Evolutionary conservation across 768 basidiomycete genomes (phyloP), one percentile per base, ranked within the genome.

Genomic region (Lanmaoa rubissima): DNA sequence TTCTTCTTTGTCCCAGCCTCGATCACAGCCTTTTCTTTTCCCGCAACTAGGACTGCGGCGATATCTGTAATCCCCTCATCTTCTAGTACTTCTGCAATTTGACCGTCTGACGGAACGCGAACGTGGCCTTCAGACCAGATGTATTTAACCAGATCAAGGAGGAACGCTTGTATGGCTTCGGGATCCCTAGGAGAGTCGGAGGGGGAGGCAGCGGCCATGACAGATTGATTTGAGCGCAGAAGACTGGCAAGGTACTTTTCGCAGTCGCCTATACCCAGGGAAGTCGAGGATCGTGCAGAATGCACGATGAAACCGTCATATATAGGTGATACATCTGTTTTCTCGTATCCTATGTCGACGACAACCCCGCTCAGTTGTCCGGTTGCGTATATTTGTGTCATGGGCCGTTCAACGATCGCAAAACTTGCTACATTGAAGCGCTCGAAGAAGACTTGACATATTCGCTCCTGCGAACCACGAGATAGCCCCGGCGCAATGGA

Each of bases 41-140:
- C 94, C 9, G 92, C 90, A 34, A 93, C 90, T 43, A 96, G 78
- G 45, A 91, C 85, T 9, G 94, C 92, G 7, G 94, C 94, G 55
- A 95, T 92, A 68, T 96, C 91, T 17, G 90, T 91, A 26, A 92
- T 76, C 4, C 91, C 94, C 59, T 94, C 93, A 54, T 93, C 92
- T 58, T 92, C 92, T 16, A 75, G 76, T 36, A 74, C 50, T 59
- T 75, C 75, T 8, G 80, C 82, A 3, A 83, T 85, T 69, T 90
- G 88, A 38, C 89, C 89, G 51, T 85, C 83, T 19, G 88, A 85
- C 7, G 88, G 86, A 9, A 90, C 84, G 50, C 86, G 88, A 57
- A 90, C 76, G 31, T 87, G 78, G 7, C 84, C 87, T 3, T 84
- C 86, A 42, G 71, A 70, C 78, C 82, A 85, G 17, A 92, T 73